Evolutionary conservation across 179 eudicot genomes (phyloP).

Genomic region (Beta macrorhiza): DNA sequence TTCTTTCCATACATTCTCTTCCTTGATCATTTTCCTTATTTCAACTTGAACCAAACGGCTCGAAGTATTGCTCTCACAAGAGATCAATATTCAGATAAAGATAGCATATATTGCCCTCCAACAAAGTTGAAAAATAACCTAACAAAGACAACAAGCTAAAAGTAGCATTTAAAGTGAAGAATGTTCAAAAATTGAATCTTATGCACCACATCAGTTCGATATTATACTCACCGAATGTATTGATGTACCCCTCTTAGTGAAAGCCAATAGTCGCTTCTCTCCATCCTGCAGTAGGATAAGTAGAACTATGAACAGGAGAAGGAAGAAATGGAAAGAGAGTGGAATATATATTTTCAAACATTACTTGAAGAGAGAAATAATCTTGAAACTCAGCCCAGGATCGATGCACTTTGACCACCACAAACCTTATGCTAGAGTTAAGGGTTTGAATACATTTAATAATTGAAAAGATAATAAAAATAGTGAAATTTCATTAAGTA

Average conservation of each 20-base stretch:
- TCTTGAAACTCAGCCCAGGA: constrained; percentile 83
- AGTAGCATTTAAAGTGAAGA: background rate
- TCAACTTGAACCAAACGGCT: no score
- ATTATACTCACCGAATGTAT: constrained; percentile 69
- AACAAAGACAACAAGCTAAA: background rate
- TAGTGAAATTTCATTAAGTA: no score
- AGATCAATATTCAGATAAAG: background rate
- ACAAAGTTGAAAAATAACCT: background rate
- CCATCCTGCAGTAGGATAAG: constrained; percentile 51
- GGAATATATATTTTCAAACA: background rate
- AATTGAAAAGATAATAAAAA: background rate
- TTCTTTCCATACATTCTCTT: no score
- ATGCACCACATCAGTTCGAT: background rate
- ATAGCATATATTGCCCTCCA: background rate
- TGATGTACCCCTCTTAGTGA: constrained; percentile 77
- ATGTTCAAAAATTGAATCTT: background rate
- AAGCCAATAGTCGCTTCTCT: constrained; percentile 76
- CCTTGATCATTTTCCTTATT: no score
- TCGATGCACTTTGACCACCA: constrained; percentile 81
- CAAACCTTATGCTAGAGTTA: constrained; percentile 57
- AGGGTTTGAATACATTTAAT: constrained; percentile 30
- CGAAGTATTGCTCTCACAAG: background rate
- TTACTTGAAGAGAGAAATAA: constrained; percentile 73
- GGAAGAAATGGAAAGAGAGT: background rate
- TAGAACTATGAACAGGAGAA: constrained; percentile 2